phyloP scores from a whole-genome alignment of 2,329 filamentous ascomycete species.

The Tricladium varicosporioides region DNA sequence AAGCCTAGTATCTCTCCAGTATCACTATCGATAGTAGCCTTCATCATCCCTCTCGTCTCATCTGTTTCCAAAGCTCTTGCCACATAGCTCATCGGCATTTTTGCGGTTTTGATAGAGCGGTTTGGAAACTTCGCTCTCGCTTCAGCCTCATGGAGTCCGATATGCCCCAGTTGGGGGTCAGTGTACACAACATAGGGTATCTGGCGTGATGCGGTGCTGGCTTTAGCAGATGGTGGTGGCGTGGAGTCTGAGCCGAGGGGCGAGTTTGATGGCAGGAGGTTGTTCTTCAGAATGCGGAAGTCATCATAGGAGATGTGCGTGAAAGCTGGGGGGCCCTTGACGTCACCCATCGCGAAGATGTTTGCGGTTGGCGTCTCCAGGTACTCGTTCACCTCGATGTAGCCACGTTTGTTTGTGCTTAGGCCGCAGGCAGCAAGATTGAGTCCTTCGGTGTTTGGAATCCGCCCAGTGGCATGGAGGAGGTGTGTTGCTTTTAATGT shows the following conservation, averaged over 20 bases:
- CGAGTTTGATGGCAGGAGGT: slow-evolving; percentile 36
- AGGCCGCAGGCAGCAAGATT: slow-evolving; percentile 43
- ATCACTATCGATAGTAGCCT: slow-evolving; percentile 47
- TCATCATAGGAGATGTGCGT: slow-evolving; percentile 58
- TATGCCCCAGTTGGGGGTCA: slow-evolving; percentile 51
- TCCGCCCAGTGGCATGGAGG: slow-evolving; percentile 48
- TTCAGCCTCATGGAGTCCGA: slow-evolving; percentile 46
- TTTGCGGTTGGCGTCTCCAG: slow-evolving; percentile 43
- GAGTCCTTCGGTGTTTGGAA: slow-evolving; percentile 48
- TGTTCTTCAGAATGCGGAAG: slow-evolving; percentile 49
- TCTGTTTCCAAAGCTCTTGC: slow-evolving; percentile 50
- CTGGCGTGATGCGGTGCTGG: slow-evolving; percentile 35
- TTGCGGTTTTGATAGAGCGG: slow-evolving; percentile 42
- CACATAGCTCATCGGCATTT: slow-evolving; percentile 52
- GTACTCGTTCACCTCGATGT: slow-evolving; percentile 43
- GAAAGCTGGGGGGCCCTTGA: slow-evolving; percentile 51
- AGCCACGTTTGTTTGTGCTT: slow-evolving; percentile 39
- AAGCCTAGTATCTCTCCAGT: slow-evolving; percentile 51
- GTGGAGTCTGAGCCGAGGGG: slow-evolving; percentile 21
- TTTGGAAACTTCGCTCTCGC: slow-evolving; percentile 27
- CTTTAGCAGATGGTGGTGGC: slow-evolving; percentile 16
- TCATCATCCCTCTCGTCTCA: slow-evolving; percentile 51
- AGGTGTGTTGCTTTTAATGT: slow-evolving; percentile 44
- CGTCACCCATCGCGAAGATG: slow-evolving; percentile 51
- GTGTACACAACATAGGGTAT: slow-evolving; percentile 52